These are phyloP conservation scores for Fragaria nilgerrensis DNA, from an alignment of 306 rosid species.

Conservation along the genomic window DNA sequence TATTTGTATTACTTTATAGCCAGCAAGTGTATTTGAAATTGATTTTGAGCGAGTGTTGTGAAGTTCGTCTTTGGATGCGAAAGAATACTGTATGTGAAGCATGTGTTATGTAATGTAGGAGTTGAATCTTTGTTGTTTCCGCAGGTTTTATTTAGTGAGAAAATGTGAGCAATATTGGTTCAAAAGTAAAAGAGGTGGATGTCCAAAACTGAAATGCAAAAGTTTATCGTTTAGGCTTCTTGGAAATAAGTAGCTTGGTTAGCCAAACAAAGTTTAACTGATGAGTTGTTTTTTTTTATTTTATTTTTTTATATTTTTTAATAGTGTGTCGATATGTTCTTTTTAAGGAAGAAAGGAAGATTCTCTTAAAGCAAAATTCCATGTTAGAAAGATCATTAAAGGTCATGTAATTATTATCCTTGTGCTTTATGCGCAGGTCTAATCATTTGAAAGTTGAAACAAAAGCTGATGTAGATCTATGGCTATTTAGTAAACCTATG, in stretches of 20 bases:
- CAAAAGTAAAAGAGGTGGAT: not conserved
- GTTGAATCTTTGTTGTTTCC: not conserved
- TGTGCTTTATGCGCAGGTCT: conserved; percentile 43
- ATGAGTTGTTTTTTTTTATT: not conserved
- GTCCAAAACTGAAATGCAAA: not conserved
- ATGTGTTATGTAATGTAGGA: not conserved
- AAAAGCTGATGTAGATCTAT: conserved; percentile 53
- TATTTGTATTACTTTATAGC: not conserved
- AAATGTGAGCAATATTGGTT: not conserved
- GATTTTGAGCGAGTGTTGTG: not conserved
- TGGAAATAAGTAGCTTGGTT: not conserved
- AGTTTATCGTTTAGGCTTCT: not conserved
- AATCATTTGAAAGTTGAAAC: conserved; percentile 47
- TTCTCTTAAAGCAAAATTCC: not conserved
- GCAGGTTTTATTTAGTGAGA: not conserved
- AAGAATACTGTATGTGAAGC: not conserved
- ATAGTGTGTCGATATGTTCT: not conserved
- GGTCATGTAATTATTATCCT: not conserved
- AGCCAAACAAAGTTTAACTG: not conserved
- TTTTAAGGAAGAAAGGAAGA: not conserved
- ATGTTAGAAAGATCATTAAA: not conserved
- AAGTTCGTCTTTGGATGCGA: not conserved
- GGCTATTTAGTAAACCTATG: conserved; percentile 68
- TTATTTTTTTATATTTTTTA: not conserved
- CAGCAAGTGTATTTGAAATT: not conserved